A percentile compares a stretch with the other conserved stretches of the same genome.
Evolutionary conservation across 2,329 filamentous ascomycete genomes (phyloP).

Genomic region (Ophiostoma tasmaniense): DNA sequence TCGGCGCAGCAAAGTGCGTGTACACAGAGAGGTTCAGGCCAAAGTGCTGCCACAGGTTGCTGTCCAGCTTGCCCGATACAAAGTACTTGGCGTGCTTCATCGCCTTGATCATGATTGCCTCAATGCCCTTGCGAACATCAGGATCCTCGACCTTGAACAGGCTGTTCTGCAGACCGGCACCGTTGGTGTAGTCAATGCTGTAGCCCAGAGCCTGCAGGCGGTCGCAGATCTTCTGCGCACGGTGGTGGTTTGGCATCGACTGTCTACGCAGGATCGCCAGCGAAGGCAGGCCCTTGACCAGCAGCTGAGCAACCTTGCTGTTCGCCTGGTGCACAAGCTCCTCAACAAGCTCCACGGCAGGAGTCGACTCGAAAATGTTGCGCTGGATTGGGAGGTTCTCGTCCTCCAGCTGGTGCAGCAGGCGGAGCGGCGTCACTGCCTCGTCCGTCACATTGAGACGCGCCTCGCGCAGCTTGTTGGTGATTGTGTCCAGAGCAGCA

Average conservation of each 20-base stretch:
- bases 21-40: constrained; percentile 87
- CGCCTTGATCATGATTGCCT: constrained; percentile 87
- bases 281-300: constrained; percentile 71
- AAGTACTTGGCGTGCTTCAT: constrained; percentile 97
- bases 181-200: constrained; percentile 81
- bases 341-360: constrained; percentile 86
- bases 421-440: constrained; percentile 73
- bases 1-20: constrained; percentile 95
- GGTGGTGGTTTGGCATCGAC: constrained; percentile 72
- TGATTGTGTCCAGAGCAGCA: constrained; percentile 68
- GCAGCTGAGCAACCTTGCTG: constrained; percentile 74
- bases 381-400: constrained; percentile 95
- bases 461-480: constrained; percentile 82
- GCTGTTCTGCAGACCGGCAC: constrained; percentile 75
- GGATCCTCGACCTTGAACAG: constrained; percentile 85
- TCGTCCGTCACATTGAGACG: constrained; percentile 73
- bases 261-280: constrained; percentile 90
- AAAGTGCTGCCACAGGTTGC: constrained; percentile 79
- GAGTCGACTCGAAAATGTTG: constrained; percentile 89
- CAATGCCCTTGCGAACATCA: constrained; percentile 93
- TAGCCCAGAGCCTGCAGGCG: constrained; percentile 88
- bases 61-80: constrained; percentile 68
- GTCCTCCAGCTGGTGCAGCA: constrained; percentile 90
- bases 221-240: constrained; percentile 82
- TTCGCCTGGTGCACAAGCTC: constrained; percentile 94